Conservation (phyloP, 768 basidiomycete species). For the Panellus pusillus region DNA sequence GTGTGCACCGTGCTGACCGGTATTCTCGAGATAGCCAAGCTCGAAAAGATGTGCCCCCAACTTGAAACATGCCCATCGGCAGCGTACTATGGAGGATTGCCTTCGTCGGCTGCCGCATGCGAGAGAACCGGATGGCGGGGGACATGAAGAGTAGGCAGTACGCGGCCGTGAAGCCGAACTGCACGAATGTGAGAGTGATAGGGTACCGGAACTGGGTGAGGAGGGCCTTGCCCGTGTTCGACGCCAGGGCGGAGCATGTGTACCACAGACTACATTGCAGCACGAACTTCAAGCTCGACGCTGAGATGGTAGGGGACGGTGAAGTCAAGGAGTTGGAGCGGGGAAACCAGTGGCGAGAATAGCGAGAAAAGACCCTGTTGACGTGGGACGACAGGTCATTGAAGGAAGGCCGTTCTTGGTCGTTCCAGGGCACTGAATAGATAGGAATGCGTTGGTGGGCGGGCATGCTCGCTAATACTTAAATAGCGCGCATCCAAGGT, state of each 20-base stretch:
- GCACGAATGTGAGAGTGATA: constrained; percentile 94
- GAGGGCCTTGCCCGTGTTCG: constrained; percentile 96
- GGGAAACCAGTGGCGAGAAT: constrained; percentile 16
- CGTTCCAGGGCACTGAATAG: constrained; percentile 21
- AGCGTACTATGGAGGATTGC: constrained; percentile 77
- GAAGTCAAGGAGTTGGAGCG: constrained; percentile 20
- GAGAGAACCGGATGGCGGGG: constrained; percentile 65
- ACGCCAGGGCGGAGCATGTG: constrained; percentile 86
- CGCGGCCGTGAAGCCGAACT: constrained; percentile 90
- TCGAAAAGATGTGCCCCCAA: constrained; percentile 98
- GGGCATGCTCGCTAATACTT: constrained; percentile 16
- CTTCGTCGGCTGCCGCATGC: constrained; percentile 66
- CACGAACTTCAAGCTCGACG: constrained; percentile 51
- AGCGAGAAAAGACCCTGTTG: constrained; percentile 15
- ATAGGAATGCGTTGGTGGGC: constrained; percentile 22
- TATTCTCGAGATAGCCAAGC: constrained; percentile 94
- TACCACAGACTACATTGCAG: constrained; percentile 92
- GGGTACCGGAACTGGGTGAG: constrained; percentile 92
- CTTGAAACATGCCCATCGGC: constrained; percentile 97
- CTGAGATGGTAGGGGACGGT: constrained; percentile 33
- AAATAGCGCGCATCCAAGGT: constrained; percentile 17
- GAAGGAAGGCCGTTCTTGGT: constrained; percentile 15
- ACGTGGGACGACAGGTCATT: constrained; percentile 18
- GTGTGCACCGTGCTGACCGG: constrained; percentile 98
- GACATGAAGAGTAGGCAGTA: constrained; percentile 88